A percentile compares a stretch with the other conserved stretches of the same genome.
These are phyloP conservation scores for Aspergillus carlsbadensis DNA, from an alignment of 495 filamentous ascomycete species.

Conservation along the genomic window DNA sequence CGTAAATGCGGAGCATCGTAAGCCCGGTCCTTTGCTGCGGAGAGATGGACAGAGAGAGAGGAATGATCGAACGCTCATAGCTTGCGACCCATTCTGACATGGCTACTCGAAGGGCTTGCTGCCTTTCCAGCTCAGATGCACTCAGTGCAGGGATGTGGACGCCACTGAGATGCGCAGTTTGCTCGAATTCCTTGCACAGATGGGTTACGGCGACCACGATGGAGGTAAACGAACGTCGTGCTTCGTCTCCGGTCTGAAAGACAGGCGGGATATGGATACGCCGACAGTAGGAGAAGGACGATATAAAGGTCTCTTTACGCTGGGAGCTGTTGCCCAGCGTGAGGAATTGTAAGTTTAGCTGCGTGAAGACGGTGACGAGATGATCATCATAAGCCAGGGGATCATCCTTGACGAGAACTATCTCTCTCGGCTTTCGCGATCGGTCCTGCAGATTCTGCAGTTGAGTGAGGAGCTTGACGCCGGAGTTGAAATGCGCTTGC, in stretches of 20 bases:
- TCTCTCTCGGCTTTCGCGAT: not conserved
- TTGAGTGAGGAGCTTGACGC: not conserved
- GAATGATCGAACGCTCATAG: not conserved
- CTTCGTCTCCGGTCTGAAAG: not conserved
- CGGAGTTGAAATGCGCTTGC: not conserved
- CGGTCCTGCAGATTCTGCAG: not conserved
- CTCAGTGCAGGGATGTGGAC: not conserved
- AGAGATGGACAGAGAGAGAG: not conserved
- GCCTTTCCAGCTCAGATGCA: not conserved
- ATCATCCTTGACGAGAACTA: not conserved
- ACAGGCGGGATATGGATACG: not conserved
- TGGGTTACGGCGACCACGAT: not conserved
- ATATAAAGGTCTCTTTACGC: not conserved
- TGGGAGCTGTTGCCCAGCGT: constrained; percentile 2
- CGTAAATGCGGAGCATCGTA: not conserved
- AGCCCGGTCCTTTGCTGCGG: not conserved
- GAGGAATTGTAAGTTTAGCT: not conserved
- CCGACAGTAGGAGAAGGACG: not conserved
- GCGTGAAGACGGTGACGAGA: not conserved
- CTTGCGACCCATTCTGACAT: not conserved
- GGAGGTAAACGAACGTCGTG: not conserved
- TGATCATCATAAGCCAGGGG: not conserved
- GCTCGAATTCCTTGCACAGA: not conserved
- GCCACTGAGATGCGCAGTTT: not conserved
- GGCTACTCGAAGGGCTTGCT: not conserved